Evolutionary conservation across 768 basidiomycete genomes (phyloP).

Genomic region (Mycena maculata): DNA sequence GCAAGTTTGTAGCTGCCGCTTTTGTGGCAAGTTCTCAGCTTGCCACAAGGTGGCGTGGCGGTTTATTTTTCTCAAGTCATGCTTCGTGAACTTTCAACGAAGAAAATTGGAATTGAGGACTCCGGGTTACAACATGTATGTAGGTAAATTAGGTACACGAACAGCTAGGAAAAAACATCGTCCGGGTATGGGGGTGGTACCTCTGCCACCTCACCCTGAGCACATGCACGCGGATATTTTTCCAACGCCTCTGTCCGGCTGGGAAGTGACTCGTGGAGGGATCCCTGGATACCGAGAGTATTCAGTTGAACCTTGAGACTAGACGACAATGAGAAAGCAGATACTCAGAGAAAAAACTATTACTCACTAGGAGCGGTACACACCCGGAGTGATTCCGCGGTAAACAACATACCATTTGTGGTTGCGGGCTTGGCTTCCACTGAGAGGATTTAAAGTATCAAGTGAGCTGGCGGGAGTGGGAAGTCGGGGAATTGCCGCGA

Average conservation of each 20-base stretch:
- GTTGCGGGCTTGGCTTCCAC: background rate
- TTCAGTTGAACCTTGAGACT: slow-evolving; percentile 6
- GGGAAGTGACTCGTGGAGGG: background rate
- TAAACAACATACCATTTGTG: slow-evolving; percentile 1
- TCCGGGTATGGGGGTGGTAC: background rate
- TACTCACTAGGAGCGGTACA: background rate
- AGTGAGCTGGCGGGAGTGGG: too few species aligned
- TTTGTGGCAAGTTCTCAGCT: too few species aligned
- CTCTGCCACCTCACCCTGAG: background rate
- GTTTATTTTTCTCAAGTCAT: too few species aligned
- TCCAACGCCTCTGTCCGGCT: background rate
- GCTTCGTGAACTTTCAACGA: too few species aligned
- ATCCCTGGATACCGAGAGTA: background rate
- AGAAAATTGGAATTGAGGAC: too few species aligned
- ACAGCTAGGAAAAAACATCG: too few species aligned
- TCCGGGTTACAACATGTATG: too few species aligned
- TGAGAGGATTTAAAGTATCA: too few species aligned
- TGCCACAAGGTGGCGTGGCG: too few species aligned
- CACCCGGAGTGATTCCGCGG: too few species aligned
- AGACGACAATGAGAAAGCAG: background rate
- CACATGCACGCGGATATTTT: background rate
- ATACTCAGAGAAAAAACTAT: background rate
- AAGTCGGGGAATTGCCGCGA: background rate
- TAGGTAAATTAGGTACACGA: too few species aligned
- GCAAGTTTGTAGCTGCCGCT: too few species aligned